Evolutionary conservation across 345 rosid genomes (phyloP).

Genomic region (Brassica incana): DNA sequence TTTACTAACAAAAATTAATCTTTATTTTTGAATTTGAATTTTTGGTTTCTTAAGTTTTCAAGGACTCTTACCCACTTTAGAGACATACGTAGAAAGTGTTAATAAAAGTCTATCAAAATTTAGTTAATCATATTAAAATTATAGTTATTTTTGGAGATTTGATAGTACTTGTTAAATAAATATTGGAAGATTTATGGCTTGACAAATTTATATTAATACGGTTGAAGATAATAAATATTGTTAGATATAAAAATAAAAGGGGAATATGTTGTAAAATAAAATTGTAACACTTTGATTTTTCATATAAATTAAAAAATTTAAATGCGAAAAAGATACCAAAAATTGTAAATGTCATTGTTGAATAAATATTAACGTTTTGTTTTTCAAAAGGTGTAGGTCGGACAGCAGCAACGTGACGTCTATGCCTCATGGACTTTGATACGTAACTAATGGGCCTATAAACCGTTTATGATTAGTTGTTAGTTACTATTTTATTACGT

Average conservation of each 20-base stretch:
- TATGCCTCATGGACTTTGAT: not conserved
- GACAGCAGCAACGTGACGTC: not conserved
- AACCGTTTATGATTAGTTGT: not conserved
- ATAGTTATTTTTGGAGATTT: no score
- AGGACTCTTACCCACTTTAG: not conserved
- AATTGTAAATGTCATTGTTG: not conserved
- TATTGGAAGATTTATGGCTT: not conserved
- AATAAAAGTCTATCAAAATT: not conserved
- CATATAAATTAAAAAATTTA: not conserved
- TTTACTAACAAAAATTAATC: not conserved
- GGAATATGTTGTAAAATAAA: not conserved
- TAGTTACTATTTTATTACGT: not conserved
- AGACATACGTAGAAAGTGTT: not conserved
- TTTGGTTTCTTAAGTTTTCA: not conserved
- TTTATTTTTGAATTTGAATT: not conserved
- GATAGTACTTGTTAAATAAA: no score
- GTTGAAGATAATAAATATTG: not conserved
- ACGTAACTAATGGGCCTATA: not conserved
- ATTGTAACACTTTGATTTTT: no score
- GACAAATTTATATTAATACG: not conserved
- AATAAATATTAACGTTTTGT: not conserved
- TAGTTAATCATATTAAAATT: not conserved
- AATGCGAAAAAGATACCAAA: not conserved
- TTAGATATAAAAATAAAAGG: not conserved
- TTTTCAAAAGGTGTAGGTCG: not conserved